Evolutionary conservation across 2,329 filamentous ascomycete genomes (phyloP).

Genomic region (Beauveria rudraprayagi): DNA sequence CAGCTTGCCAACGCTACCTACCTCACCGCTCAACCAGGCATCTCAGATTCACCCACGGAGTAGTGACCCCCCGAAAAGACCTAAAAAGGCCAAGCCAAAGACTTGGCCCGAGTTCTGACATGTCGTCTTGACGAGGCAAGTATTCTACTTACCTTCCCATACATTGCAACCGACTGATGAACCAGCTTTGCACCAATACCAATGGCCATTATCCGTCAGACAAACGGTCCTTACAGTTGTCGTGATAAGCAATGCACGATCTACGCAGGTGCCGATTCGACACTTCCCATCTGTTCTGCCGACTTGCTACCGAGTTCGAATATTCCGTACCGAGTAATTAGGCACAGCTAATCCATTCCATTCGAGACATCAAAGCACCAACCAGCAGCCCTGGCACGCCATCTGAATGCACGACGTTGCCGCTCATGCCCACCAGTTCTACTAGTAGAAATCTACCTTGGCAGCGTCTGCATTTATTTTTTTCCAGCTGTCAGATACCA

Average conservation of each 20-base stretch:
- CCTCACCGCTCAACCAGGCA: background rate
- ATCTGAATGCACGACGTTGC: background rate
- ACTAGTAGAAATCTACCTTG: background rate
- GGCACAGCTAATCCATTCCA: too few species aligned
- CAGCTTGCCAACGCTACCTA: background rate
- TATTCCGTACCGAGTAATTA: too few species aligned
- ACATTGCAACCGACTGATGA: background rate
- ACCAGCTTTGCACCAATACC: background rate
- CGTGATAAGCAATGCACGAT: background rate
- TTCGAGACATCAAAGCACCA: background rate
- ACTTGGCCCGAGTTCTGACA: background rate
- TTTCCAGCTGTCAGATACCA: background rate
- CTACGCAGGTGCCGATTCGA: background rate
- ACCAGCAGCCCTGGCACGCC: background rate
- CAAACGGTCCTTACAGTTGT: background rate
- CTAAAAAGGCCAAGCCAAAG: background rate
- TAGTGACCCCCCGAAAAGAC: too few species aligned
- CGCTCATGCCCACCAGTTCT: background rate
- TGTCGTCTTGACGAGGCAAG: background rate
- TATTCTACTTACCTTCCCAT: background rate
- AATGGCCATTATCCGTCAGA: background rate
- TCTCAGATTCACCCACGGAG: background rate
- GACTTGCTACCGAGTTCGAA: background rate
- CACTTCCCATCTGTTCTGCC: background rate
- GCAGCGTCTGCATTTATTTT: background rate